phyloP scores from a whole-genome alignment of 2,329 filamentous ascomycete species.

The Hypoxylon sp. region DNA sequence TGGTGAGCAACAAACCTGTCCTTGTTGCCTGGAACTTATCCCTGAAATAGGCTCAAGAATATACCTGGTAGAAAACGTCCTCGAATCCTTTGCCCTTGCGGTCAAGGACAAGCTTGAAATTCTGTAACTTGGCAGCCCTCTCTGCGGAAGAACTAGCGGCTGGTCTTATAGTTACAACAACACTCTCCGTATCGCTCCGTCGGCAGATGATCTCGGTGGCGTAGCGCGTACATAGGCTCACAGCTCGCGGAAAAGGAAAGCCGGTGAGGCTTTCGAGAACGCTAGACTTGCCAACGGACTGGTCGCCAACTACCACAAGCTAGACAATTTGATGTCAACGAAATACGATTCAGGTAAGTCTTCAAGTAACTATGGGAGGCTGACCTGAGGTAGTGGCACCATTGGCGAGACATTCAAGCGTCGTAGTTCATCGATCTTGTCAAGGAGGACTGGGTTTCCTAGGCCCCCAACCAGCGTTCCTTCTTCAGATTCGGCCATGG shows the following conservation, averaged over 20 bases:
- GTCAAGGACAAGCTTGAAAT: not conserved
- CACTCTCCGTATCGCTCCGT: not conserved
- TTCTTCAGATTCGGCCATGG: not conserved
- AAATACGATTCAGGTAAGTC: not conserved
- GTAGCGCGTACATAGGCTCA: constrained; percentile 46
- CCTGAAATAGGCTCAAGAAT: not conserved
- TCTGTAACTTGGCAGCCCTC: not conserved
- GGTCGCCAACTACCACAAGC: constrained; percentile 80
- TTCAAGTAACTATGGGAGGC: not conserved
- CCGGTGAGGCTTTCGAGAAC: constrained; percentile 70
- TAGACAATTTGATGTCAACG: constrained; percentile 49
- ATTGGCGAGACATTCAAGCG: constrained; percentile 45
- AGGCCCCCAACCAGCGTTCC: not conserved
- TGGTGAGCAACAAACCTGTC: not conserved
- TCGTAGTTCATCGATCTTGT: constrained; percentile 49
- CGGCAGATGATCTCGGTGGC: constrained; percentile 45
- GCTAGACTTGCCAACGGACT: constrained; percentile 81
- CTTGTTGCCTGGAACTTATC: not conserved
- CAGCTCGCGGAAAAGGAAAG: constrained; percentile 46
- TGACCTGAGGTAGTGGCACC: constrained; percentile 45
- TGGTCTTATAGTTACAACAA: not conserved
- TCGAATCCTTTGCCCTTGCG: not conserved
- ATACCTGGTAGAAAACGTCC: not conserved
- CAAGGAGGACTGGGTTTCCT: constrained; percentile 42
- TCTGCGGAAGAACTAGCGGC: not conserved